Evolutionary conservation across 2,329 filamentous ascomycete species (phyloP), one percentile per base, ranked within the genome.

Genomic region (Berkeleyomyces rouxiae): DNA sequence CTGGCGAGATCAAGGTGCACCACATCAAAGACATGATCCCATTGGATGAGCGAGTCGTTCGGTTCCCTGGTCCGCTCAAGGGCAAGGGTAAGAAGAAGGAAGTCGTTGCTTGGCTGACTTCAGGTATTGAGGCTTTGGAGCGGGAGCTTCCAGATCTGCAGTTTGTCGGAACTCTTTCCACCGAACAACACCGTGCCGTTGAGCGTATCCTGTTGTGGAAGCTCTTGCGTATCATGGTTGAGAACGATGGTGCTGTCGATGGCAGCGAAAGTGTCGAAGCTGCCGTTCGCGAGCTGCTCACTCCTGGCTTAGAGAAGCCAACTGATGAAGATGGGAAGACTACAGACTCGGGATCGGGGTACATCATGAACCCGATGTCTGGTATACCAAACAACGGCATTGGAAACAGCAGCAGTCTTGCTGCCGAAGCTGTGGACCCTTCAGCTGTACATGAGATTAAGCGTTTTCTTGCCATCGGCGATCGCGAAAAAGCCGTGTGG

Each of bases 11-110:
- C 33, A 89, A 85, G 68, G 76, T 92, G n/a, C 81, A 83, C 66
- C 86, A 82, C 67, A 79, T 88, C 66, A 93, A 87, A 70, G 84
- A 90, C 51, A 77, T 89, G 39, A 76, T 88, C 53, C 84, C 88
- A 3, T 75, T 90, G 7, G 77, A 82, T 33, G 89, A 93, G 42
- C 81, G 84, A 2, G 75, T 93, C 58, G 80, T 83, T 16, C 90
- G 85, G 67, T 97, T 97, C 69, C 93, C 93, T 0, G 93, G 93
- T 0, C 93, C 95, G 2, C 76, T 99, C 37, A 90, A 87, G 72
- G 81, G 84, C 47, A 97, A 96, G 71, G 84, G 85, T 1, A 97
- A 96, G 78, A 99, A 99, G 78, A 99, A 97, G 76, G 92, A 99
- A 62, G 82, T 90, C 0, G 68, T 91, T 51, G 74, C 82, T 1